phyloP scores from a whole-genome alignment of 768 basidiomycete genomes.

The Exsudoporus frostii region DNA sequence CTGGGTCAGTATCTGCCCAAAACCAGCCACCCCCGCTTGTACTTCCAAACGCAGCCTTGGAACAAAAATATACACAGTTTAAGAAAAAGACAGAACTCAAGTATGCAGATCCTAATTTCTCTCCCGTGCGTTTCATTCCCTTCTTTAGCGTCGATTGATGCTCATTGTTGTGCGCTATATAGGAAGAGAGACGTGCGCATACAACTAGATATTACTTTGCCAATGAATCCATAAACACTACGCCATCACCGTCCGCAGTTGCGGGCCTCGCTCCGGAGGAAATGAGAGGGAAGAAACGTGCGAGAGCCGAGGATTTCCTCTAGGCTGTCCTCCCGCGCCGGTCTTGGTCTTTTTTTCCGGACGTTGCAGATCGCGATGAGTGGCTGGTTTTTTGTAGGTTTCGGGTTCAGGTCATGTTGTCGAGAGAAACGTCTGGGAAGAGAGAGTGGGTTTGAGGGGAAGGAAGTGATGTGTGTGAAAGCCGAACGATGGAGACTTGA shows the following conservation, averaged over 20 bases:
- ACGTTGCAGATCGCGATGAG: conserved; percentile 28
- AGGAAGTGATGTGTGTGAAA: neutral
- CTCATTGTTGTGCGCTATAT: neutral
- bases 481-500: conserved; percentile 31
- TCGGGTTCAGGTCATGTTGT: conserved; percentile 20
- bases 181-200: conserved; percentile 80
- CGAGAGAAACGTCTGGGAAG: conserved; percentile 8
- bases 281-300: conserved; percentile 76
- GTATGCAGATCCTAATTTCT: conserved; percentile 74
- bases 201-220: conserved; percentile 59
- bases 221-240: conserved; percentile 36
- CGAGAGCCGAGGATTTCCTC: conserved; percentile 83
- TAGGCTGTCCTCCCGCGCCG: conserved; percentile 33
- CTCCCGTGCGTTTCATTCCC: conserved; percentile 51
- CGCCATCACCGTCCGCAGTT: conserved; percentile 21
- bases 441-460: neutral
- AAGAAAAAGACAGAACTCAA: conserved; percentile 77
- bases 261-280: conserved; percentile 45
- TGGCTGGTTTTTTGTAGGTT: conserved; percentile 31
- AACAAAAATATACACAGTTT: conserved; percentile 68
- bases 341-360: conserved; percentile 30
- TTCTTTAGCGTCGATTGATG: neutral
- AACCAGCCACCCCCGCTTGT: conserved; percentile 30
- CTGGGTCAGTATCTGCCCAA: conserved; percentile 23
- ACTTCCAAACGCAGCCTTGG: conserved; percentile 55